phyloP scores from a whole-genome alignment of 805 yeast genomes.

The Ogataea methylovora region DNA sequence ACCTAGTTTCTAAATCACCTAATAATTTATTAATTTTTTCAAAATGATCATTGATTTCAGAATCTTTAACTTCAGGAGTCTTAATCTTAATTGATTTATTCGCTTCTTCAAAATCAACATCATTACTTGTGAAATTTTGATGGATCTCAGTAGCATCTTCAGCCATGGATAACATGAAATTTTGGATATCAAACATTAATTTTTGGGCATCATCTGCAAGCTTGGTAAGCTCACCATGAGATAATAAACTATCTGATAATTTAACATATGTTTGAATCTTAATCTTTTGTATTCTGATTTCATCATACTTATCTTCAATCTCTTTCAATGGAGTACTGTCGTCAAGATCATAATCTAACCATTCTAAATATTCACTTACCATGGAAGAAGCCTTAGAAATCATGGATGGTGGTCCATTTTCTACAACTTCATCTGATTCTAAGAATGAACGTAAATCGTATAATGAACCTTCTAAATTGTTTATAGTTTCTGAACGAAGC shows the following conservation, averaged over 20 bases:
- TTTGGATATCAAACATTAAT: constrained; percentile 35
- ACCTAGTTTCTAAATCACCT: constrained; percentile 20
- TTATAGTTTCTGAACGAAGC: constrained; percentile 50
- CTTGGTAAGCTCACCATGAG: constrained; percentile 31
- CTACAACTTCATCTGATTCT: constrained; percentile 43
- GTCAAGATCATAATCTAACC: constrained; percentile 73
- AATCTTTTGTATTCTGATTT: constrained; percentile 18
- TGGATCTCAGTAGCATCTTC: constrained; percentile 36
- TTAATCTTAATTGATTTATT: constrained; percentile 33
- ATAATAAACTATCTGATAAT: constrained; percentile 39
- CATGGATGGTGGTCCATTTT: constrained; percentile 31
- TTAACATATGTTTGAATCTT: constrained; percentile 31
- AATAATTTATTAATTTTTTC: constrained; percentile 19
- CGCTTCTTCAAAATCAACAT: constrained; percentile 46
- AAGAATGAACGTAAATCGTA: constrained; percentile 59
- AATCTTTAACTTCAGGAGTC: constrained; percentile 19
- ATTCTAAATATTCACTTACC: constrained; percentile 51
- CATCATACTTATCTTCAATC: constrained; percentile 28
- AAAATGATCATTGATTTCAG: constrained; percentile 20
- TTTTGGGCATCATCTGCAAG: constrained; percentile 17
- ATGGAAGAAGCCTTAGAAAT: constrained; percentile 27
- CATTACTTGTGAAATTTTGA: constrained; percentile 34
- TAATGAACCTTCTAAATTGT: constrained; percentile 64
- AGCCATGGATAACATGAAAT: constrained; percentile 35
- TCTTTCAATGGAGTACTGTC: constrained; percentile 31